These are phyloP conservation scores for Stagonosporopsis tanaceti DNA, from an alignment of 2,329 filamentous ascomycete species.

Conservation along the genomic window DNA sequence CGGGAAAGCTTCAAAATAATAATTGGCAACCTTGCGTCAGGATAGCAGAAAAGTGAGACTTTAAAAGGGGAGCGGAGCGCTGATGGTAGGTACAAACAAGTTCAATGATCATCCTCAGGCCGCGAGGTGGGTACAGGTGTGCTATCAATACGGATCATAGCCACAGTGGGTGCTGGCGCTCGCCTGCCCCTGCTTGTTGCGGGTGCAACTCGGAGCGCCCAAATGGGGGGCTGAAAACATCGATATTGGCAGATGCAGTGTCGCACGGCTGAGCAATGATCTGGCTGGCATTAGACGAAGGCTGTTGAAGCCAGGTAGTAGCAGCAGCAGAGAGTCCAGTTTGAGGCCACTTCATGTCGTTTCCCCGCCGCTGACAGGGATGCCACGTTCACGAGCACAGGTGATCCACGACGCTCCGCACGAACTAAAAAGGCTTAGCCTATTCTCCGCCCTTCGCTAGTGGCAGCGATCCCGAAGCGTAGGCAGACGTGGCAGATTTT, in stretches of 20 bases:
- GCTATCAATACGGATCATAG: conserved; percentile 17
- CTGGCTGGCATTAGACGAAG: background rate
- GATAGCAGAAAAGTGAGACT: background rate
- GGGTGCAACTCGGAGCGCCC: conserved; percentile 7
- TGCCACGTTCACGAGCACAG: too few relatives aligned
- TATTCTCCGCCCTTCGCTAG: background rate
- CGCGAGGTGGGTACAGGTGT: conserved; percentile 6
- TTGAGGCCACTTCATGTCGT: background rate
- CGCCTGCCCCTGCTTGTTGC: conserved; percentile 21
- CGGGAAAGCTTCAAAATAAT: background rate
- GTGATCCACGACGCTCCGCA: too few relatives aligned
- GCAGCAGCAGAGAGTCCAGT: background rate
- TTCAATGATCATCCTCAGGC: conserved; percentile 9
- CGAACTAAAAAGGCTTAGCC: background rate
- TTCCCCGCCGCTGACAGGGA: background rate
- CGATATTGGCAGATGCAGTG: background rate
- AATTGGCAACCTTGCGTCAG: background rate
- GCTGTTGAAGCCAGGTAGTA: background rate
- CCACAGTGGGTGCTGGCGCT: conserved; percentile 16
- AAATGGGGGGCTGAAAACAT: conserved; percentile 7
- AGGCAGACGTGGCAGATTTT: background rate
- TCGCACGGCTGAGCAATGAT: background rate
- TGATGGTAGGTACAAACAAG: background rate
- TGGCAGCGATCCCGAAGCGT: background rate
- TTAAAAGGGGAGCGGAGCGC: background rate